Percentiles rank a stretch among this genome's conserved stretches.
Conservation (phyloP, 768 basidiomycete species). For the Guyanaporus albipodus region DNA sequence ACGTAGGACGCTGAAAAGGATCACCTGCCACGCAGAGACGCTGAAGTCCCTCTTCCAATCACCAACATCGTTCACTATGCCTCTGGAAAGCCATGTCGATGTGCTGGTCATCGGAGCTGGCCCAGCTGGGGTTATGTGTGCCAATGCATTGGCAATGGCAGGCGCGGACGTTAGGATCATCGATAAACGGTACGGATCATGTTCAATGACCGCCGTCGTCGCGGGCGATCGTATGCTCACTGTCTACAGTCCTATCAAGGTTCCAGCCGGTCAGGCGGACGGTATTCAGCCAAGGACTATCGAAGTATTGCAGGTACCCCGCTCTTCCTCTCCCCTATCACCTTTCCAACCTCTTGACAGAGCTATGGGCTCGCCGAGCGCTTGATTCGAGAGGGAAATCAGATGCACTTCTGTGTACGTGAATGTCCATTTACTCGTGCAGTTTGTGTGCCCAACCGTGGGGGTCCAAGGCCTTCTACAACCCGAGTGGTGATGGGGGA, state of each 20-base stretch:
- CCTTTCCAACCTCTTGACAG: slow-evolving; percentile 31
- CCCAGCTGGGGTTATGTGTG: slow-evolving; percentile 42
- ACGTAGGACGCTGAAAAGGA: no score
- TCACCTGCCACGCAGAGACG: no score
- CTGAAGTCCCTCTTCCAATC: no score
- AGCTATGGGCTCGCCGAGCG: slow-evolving; percentile 72
- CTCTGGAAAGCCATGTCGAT: no score
- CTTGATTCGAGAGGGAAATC: slow-evolving; percentile 55
- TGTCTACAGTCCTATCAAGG: slow-evolving; percentile 12
- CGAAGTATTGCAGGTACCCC: slow-evolving; percentile 49
- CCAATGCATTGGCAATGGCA: slow-evolving; percentile 37
- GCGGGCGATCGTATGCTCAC: no score
- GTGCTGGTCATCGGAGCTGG: slow-evolving; percentile 43
- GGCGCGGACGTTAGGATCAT: slow-evolving; percentile 37
- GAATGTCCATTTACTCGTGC: neutral
- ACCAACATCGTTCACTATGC: no score
- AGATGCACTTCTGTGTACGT: slow-evolving; percentile 64
- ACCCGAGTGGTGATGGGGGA: slow-evolving; percentile 56
- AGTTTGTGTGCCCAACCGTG: no score
- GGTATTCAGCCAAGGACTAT: slow-evolving; percentile 26
- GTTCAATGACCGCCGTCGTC: neutral
- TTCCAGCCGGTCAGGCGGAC: slow-evolving; percentile 28
- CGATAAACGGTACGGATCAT: slow-evolving; percentile 42
- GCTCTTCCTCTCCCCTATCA: neutral
- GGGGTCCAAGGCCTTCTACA: slow-evolving; percentile 71